A percentile compares a stretch with the other conserved stretches of the same genome.
Evolutionary conservation across 495 filamentous ascomycete species (phyloP).

Genomic region (Baudoinia panamericana): DNA sequence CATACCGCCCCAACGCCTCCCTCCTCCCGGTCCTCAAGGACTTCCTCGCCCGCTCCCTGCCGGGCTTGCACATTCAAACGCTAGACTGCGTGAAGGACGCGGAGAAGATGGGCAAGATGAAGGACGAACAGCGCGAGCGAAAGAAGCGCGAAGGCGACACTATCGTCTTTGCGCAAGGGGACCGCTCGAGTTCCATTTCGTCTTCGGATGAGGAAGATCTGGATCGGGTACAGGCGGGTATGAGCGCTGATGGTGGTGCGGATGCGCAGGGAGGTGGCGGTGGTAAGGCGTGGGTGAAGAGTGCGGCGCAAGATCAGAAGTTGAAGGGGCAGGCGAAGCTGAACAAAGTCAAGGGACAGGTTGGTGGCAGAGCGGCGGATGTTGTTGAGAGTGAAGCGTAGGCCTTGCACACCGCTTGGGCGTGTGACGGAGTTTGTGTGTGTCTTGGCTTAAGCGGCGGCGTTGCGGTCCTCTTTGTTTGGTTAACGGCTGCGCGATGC

Average conservation of each 20-base stretch:
- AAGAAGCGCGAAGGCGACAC: conserved; percentile 50
- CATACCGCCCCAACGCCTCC: conserved; percentile 72
- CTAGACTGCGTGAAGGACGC: conserved; percentile 55
- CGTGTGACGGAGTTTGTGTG: too few species aligned
- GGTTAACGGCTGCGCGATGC: too few species aligned
- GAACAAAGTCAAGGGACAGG: conserved; percentile 8
- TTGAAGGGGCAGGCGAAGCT: conserved; percentile 8
- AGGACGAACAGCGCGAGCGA: conserved; percentile 47
- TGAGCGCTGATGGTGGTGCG: conserved; percentile 25
- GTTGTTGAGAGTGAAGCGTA: background rate
- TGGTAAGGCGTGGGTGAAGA: conserved; percentile 1
- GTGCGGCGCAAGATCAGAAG: conserved; percentile 13
- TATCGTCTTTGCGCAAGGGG: conserved; percentile 51
- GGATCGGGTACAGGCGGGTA: too few species aligned
- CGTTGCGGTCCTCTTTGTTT: too few species aligned
- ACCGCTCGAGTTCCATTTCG: conserved; percentile 35
- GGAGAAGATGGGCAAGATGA: conserved; percentile 46
- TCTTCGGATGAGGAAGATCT: conserved; percentile 66
- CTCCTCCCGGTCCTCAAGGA: conserved; percentile 53
- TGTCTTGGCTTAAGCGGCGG: too few species aligned
- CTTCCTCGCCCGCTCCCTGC: conserved; percentile 58
- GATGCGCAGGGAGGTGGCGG: conserved; percentile 3
- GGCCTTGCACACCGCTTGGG: too few species aligned
- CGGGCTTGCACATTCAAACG: conserved; percentile 55
- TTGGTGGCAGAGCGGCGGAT: background rate